Evolutionary conservation across 306 rosid genomes (phyloP), one percentile per base, ranked within the genome.

Genomic region (Cucurbita ficifolia): DNA sequence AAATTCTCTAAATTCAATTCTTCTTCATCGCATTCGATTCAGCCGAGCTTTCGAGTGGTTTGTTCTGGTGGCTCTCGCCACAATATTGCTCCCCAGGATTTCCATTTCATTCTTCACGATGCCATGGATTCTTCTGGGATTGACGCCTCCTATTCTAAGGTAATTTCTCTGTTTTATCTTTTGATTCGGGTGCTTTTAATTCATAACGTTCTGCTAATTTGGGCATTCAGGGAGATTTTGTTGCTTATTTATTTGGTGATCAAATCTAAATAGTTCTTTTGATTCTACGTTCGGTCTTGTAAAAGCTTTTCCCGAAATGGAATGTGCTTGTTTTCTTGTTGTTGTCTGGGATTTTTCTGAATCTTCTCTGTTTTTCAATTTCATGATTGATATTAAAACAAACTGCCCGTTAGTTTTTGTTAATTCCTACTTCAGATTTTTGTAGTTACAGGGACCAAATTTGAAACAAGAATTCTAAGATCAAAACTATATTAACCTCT

Each of bases 41-140:
- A 69, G 8, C 42, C 82, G 5, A 56, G 74, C 39, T 72, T 79
- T 17, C 89, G 91, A 22, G 35, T 83, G 2, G 8, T 71, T 5
- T 86, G 94, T 70, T 70, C 70, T 10, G 81, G 57, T 24, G 81
- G 76, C 1, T 76, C 81, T 35, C 77, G 63, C 10, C 74, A 78
- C 6, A 83, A 52, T 42, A 42, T 21, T 75, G 65, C 56, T 39
- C 46, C 71, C 70, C 74, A 65, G 46, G 83, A 87, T 82, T 81
- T 81, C 73, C 83, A 87, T 0, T 83, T 90, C 73, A 84, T 83
- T 36, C 86, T 90, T 52, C 97, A 87, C 78, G 92, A 90, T 63
- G 89, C 96, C 69, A 85, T 94, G 55, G 88, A 89, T 75, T 88
- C 96, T 70, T 86, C 90, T 74, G 97, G 97, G 81, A 86, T 84